Base-by-base conservation (phyloP, 805 yeast genomes). In the Lipomyces oligophaga region DNA sequence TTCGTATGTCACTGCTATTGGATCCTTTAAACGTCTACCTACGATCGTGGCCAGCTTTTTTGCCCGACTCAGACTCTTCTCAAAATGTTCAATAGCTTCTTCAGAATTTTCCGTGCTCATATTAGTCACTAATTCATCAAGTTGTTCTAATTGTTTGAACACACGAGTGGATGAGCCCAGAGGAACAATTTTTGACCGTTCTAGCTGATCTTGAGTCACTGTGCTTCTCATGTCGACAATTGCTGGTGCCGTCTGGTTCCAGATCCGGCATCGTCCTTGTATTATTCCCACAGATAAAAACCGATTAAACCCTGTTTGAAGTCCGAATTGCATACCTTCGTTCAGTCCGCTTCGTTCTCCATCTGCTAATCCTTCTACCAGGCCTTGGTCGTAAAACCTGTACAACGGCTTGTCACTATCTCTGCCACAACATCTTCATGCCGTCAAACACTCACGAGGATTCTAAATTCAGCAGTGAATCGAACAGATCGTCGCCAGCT, bases 281-380 rank as follows among this genome's bases (percentile, higher is more conserved):
- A 83, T 70, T 45, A 84, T 80, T 0, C 97, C 97, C 1, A 88
- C 61, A 0, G 85, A 61, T 1, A 85, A 55, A 58, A 77, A 60
- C 21, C 67, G 48, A 55, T 66, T 63, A 56, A 63, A 66, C 26
- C 72, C 69, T 16, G 71, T 60, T 43, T 67, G 66, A 44, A 73
- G 72, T 0, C 97, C 97, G 55, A 79, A 81, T 60, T 85, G 87
- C 60, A 81, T 83, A 1, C 96, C 97, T 61, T 88, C 96, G 1
- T 71, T 54, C 41, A 66, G 71, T 38, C 87, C 88, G 34, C 79
- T 75, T 38, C 62, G 64, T 0, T 78, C 67, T 0, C 87, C 83
- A 41, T 76, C 82, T 3, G 67, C 64, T 32, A 74, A 74, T 1
- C 96, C 97, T 52, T 85, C 93, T 39, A 66, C 58, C 60, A 66